Evolutionary conservation across 495 filamentous ascomycete genomes (phyloP).

Genomic region (Aspergillus indologenus): DNA sequence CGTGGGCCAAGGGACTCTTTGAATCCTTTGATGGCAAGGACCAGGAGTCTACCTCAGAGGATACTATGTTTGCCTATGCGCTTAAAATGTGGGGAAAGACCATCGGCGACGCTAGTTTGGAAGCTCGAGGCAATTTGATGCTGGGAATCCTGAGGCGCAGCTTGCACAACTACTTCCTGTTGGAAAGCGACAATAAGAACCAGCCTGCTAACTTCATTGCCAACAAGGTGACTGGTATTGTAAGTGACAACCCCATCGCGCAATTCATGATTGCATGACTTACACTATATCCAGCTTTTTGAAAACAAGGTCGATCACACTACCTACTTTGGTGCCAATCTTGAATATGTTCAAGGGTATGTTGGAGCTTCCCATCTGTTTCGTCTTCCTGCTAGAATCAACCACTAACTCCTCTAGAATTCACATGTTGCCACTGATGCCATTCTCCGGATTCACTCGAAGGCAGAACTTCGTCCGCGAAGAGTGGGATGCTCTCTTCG

Average conservation of each 20-base stretch:
- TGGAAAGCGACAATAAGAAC: conserved; percentile 64
- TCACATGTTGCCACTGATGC: conserved; percentile 90
- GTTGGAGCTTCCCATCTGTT: neutral
- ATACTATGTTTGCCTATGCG: conserved; percentile 82
- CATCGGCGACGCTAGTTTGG: conserved; percentile 72
- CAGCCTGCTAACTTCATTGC: conserved; percentile 73
- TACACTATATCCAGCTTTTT: conserved; percentile 59
- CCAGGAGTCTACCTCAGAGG: conserved; percentile 87
- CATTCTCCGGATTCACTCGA: conserved; percentile 66
- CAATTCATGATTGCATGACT: neutral
- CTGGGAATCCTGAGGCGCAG: conserved; percentile 69
- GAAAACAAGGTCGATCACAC: conserved; percentile 97
- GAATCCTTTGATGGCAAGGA: conserved; percentile 90
- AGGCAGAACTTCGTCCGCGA: conserved; percentile 66
- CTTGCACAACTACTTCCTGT: conserved; percentile 77
- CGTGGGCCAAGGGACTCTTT: conserved; percentile 94
- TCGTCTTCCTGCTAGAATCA: neutral
- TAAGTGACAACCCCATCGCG: conserved; percentile 27
- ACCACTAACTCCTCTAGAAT: conserved; percentile 50
- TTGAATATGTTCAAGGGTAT: conserved; percentile 80
- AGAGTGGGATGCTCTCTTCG: conserved; percentile 84
- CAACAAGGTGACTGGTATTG: conserved; percentile 88
- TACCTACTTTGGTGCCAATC: conserved; percentile 82
- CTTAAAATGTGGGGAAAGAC: conserved; percentile 92
- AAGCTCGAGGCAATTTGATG: conserved; percentile 83